Percentiles rank a stretch among this genome's conserved stretches.
Evolutionary conservation across 1,139 yeast genomes (phyloP).

Genomic region (Saccharomyces hybrid): DNA sequence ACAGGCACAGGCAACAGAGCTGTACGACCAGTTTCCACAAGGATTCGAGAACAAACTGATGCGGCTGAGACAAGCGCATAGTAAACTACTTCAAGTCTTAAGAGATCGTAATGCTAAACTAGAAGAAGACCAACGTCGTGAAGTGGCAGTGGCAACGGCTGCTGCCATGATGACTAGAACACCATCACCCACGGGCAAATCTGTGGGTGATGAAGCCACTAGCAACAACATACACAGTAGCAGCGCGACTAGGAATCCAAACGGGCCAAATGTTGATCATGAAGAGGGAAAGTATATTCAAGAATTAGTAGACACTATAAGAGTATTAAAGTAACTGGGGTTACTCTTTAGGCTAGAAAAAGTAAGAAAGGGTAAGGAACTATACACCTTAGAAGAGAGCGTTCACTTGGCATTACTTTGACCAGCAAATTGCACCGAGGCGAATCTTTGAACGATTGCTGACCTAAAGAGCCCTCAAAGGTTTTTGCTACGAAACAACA

Average conservation of each 20-base stretch:
- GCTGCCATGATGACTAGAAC: conserved; percentile 6
- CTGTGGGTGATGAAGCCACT: conserved; percentile 2
- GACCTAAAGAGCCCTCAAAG: too few relatives aligned
- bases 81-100: conserved; percentile 50
- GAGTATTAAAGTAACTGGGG: conserved; percentile 4
- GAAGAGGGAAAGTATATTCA: conserved; percentile 16
- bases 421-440: too few relatives aligned
- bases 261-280: conserved; percentile 10
- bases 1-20: conserved; percentile 49
- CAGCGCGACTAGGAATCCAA: conserved; percentile 1
- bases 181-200: conserved; percentile 1
- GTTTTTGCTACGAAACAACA: too few relatives aligned
- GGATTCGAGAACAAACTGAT: conserved; percentile 52
- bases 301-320: conserved; percentile 13
- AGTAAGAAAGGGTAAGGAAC: neutral
- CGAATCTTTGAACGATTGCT: too few relatives aligned
- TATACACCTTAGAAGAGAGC: neutral
- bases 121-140: conserved; percentile 14
- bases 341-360: neutral
- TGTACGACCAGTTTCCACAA: conserved; percentile 46
- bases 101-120: conserved; percentile 26
- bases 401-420: neutral
- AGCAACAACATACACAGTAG: conserved; percentile 1
- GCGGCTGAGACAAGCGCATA: conserved; percentile 52
- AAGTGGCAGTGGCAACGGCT: conserved; percentile 9